phyloP scores from a whole-genome alignment of 352 stramenopile species.

The Pythium inflatum region DNA sequence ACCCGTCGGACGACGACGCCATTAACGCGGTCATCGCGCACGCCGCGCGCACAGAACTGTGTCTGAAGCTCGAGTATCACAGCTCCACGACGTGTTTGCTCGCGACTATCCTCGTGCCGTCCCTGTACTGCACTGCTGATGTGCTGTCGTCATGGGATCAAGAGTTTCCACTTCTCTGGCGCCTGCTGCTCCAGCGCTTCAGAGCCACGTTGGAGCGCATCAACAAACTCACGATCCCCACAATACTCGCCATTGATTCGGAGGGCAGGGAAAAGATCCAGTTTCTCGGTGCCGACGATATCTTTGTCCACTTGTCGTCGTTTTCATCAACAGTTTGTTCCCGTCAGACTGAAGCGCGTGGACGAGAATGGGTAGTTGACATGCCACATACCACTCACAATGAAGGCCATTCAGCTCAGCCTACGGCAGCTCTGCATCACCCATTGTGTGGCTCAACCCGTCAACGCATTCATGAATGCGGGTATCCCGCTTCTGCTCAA shows the following conservation, averaged over 20 bases:
- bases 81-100: conserved; percentile 10
- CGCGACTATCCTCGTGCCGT: not conserved
- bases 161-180: not conserved
- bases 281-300: conserved; percentile 18
- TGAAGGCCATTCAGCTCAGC: not conserved
- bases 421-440: conserved; percentile 19
- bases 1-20: not conserved
- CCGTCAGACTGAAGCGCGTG: too few species aligned
- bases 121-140: too few species aligned
- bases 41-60: conserved; percentile 1
- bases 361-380: conserved; percentile 3
- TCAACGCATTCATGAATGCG: conserved; percentile 7
- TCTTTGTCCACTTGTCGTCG: not conserved
- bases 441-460: conserved; percentile 11
- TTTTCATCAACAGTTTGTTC: too few species aligned
- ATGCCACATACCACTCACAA: not conserved
- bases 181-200: not conserved
- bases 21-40: not conserved
- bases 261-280: not conserved
- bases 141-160: not conserved
- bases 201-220: not conserved
- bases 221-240: not conserved
- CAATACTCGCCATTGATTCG: not conserved
- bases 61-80: not conserved
- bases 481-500: conserved; percentile 2